Conservation (phyloP, 73 alveolate genomes). For the Paraurostyla sp. region DNA sequence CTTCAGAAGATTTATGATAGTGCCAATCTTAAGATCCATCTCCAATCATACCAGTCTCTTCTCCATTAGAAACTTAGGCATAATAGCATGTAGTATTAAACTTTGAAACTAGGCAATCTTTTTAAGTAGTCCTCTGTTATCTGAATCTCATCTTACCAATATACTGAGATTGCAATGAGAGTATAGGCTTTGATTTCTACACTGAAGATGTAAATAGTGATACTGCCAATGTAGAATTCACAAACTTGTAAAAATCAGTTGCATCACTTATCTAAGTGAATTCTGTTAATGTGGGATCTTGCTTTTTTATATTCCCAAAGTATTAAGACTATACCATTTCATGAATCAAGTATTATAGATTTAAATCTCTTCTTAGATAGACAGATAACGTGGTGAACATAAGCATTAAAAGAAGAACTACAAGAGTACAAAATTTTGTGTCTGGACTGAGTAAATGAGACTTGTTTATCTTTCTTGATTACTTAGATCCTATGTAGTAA, state of each 20-base stretch:
- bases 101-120: background rate
- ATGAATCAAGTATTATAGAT: conserved; percentile 7
- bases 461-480: background rate
- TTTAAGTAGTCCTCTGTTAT: conserved; percentile 19
- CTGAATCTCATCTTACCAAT: conserved; percentile 61
- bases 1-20: background rate
- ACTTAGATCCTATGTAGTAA: conserved; percentile 14
- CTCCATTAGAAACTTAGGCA: background rate
- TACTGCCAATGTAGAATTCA: conserved; percentile 7
- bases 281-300: background rate
- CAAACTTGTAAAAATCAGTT: background rate
- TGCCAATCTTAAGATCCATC: conserved; percentile 55
- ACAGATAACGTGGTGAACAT: conserved; percentile 31
- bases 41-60: conserved; percentile 26
- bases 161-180: background rate
- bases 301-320: background rate
- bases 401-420: background rate
- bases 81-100: background rate
- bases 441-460: conserved; percentile 40
- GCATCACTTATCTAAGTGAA: background rate
- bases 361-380: conserved; percentile 49
- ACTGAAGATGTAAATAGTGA: background rate
- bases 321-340: conserved; percentile 11
- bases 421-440: conserved; percentile 50
- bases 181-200: background rate